Evolutionary conservation across 1,284 basidiomycete genomes (phyloP).

Genomic region (Cryptococcus hybrid): DNA sequence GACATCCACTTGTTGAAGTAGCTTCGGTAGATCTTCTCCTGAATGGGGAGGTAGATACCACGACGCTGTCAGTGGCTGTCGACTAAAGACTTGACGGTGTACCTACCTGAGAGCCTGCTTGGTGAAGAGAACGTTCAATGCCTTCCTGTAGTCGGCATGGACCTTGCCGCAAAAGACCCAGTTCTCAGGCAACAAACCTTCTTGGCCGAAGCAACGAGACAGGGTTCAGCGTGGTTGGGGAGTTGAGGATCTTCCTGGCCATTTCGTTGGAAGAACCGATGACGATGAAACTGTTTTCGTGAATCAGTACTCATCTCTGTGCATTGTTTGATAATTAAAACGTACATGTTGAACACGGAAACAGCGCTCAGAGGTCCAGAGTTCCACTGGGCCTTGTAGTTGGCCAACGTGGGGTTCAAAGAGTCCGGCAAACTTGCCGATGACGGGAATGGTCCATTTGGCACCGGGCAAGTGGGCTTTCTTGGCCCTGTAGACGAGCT

Average conservation of each 20-base stretch:
- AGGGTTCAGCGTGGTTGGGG: slow-evolving; percentile 83
- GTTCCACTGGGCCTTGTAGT: slow-evolving; percentile 86
- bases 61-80: not conserved
- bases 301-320: not conserved
- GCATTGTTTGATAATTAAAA: not conserved
- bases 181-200: slow-evolving; percentile 84
- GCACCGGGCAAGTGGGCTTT: slow-evolving; percentile 82
- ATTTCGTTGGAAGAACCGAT: slow-evolving; percentile 91
- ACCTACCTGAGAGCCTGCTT: slow-evolving; percentile 82
- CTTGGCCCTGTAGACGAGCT: slow-evolving; percentile 80
- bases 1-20: slow-evolving; percentile 71
- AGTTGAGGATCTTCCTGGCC: slow-evolving; percentile 90
- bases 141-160: slow-evolving; percentile 92
- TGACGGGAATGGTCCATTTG: slow-evolving; percentile 89
- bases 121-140: slow-evolving; percentile 90
- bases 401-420: slow-evolving; percentile 79
- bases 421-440: slow-evolving; percentile 92
- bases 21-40: slow-evolving; percentile 79
- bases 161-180: slow-evolving; percentile 97
- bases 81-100: not conserved
- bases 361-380: slow-evolving; percentile 78
- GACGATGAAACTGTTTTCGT: slow-evolving; percentile 76
- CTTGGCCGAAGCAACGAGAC: slow-evolving; percentile 91
- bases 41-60: slow-evolving; percentile 82
- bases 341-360: slow-evolving; percentile 94